Evolutionary conservation across 495 filamentous ascomycete genomes (phyloP).

Genomic region (Choiromyces venosus): DNA sequence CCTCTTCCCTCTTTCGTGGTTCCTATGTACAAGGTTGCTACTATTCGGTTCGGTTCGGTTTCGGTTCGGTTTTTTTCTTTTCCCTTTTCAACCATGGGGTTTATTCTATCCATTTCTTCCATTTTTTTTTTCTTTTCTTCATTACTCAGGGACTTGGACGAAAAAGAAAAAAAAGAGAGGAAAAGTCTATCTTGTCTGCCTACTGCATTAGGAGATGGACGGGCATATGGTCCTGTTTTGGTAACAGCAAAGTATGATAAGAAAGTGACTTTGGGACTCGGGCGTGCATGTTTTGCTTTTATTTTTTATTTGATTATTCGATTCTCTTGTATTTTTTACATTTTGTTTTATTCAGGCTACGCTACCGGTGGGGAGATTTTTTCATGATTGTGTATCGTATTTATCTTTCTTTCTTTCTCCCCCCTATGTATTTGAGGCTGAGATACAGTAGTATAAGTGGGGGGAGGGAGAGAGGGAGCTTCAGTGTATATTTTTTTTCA

Average conservation of each 20-base stretch:
- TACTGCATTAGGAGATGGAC: not conserved
- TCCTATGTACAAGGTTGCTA: not conserved
- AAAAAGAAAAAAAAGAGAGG: no score
- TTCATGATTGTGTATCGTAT: not conserved
- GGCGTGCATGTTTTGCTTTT: not conserved
- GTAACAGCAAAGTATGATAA: not conserved
- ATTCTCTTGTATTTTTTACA: not conserved
- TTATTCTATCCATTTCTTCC: not conserved
- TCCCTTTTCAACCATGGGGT: not conserved
- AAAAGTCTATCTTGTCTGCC: not conserved
- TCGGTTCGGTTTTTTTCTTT: no score
- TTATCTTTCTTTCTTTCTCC: not conserved
- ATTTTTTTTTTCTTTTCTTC: not conserved
- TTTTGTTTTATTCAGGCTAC: not conserved
- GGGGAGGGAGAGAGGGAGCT: not conserved
- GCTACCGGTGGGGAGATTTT: not conserved
- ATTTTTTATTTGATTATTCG: not conserved
- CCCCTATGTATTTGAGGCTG: not conserved
- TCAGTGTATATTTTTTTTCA: not conserved
- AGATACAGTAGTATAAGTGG: not conserved
- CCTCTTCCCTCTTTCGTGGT: not conserved
- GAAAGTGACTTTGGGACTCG: not conserved
- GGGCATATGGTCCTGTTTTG: not conserved
- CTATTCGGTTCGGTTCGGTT: not conserved
- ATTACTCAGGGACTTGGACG: not conserved